Evolutionary conservation across 352 stramenopile genomes (phyloP), one percentile per base, ranked within the genome.

Genomic region (Phytophthora brassicae): DNA sequence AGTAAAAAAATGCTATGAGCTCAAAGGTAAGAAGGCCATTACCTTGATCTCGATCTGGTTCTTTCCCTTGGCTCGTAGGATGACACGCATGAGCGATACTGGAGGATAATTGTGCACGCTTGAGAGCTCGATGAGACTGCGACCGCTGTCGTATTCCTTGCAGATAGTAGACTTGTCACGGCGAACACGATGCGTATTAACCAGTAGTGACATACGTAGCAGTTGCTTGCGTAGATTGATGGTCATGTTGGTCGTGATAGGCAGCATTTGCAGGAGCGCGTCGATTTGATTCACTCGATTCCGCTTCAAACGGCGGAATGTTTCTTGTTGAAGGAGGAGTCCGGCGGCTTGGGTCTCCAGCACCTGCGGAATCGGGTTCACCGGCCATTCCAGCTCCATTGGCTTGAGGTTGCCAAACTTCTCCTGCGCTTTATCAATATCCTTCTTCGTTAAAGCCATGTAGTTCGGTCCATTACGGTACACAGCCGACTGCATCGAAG

Each of bases 221-320:
- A 94, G 49, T 65, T 94, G 85, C 61, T 94, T 94, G 45, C 83
- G 77, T 60, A 94, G 58, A 51, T 94, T 94, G 31, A 94, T 79
- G 24, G 85, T 94, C 79, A 94, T 88, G 57, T 94, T 94, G 56
- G 85, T 84, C 8, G 83, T 92, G 64, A 94, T 94, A 19, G 85
- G 85, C 60, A 94, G 72, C 85, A 94, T 89, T 60, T 90, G 75
- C 59, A 94, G 43, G 8, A 92, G 66, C 29, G 81, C 80, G 44
- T 94, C 85, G 38, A 94, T 91, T 57, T 85, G 81, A 31, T 92
- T 84, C 59, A 94, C 85, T 60, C 90, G 85, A 51, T 79, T 73
- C 17, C 81, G 75, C 56, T 92, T 92, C n/a, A 94, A 66, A 6
- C 85, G 81, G n/a, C 81, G 81, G 68, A 94, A 94, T 13, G 80